These are phyloP conservation scores for Chiua virens DNA, from an alignment of 768 basidiomycete species.

Conservation along the genomic window DNA sequence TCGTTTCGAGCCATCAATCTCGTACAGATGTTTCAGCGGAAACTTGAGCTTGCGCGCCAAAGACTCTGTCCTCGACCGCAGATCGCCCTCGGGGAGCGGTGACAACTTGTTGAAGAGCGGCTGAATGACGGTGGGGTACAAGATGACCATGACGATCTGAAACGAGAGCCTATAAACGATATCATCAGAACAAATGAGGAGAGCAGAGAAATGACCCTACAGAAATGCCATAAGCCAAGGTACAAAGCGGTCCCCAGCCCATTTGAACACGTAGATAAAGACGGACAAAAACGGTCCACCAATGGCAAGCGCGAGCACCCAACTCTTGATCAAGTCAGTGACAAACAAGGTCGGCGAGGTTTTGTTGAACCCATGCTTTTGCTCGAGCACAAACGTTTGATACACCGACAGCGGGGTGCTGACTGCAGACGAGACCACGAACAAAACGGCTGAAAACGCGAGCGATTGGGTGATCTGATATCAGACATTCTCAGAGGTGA, in stretches of 20 bases:
- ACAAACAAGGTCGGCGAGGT: conserved; percentile 76
- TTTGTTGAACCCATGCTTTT: conserved; percentile 97
- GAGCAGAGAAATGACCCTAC: not conserved
- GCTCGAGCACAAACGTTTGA: conserved; percentile 91
- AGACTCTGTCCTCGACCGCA: conserved; percentile 73
- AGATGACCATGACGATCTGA: conserved; percentile 79
- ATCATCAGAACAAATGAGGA: not conserved
- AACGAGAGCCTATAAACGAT: conserved; percentile 59
- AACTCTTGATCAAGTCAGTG: conserved; percentile 78
- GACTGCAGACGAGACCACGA: conserved; percentile 64
- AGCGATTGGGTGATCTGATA: conserved; percentile 77
- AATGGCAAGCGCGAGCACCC: conserved; percentile 65
- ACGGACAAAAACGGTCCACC: conserved; percentile 84
- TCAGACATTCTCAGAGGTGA: not conserved
- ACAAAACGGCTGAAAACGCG: conserved; percentile 68
- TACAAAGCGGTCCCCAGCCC: conserved; percentile 92
- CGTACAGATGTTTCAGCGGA: conserved; percentile 92
- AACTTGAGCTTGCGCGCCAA: conserved; percentile 84
- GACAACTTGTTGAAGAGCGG: conserved; percentile 98
- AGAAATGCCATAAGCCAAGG: conserved; percentile 89
- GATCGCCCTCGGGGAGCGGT: conserved; percentile 72
- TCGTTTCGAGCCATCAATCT: conserved; percentile 96
- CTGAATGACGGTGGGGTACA: conserved; percentile 87
- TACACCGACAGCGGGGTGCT: conserved; percentile 78
- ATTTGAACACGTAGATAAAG: conserved; percentile 87